Evolutionary conservation across 139 green algal genomes (phyloP), one percentile per base, ranked within the genome.

Genomic region (Chlamydomonas incerta): DNA sequence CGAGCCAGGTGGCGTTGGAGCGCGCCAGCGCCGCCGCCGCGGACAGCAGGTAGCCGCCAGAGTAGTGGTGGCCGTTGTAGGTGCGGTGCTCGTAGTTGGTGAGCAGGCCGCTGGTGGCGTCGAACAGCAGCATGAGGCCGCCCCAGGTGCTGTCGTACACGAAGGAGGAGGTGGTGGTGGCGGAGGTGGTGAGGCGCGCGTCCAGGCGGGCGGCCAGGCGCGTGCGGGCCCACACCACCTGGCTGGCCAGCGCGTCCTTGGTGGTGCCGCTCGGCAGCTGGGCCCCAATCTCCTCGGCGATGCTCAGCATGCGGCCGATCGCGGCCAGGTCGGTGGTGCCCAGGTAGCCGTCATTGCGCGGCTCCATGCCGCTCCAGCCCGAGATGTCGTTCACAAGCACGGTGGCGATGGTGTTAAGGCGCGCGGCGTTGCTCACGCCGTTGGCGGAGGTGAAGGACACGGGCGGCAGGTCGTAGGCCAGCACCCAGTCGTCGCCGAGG

Each of bases 31-130:
- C 77, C 31, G 90, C 90, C 29, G 85, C 86, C 6, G 88, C 88
- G 29, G 91, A 93, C 23, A 92, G 23, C 50, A 90, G 72, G 84
- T 93, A 93, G 55, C 90, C 90, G 35, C 89, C 86, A 74, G 87
- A 81, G 60, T 63, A 93, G 66, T 93, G 85, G 69, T 93, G 90
- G 88, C 93, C 90, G 80, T 93, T 93, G 89, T 93, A 93, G 29
- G 80, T n/a, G 17, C 55, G 58, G 37, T 85, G 74, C 14, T 89
- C 90, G 80, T 89, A 93, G 72, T 90, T 75, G 17, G 52, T n/a
- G 34, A n/a, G 28, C 20, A 20, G n/a, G 41, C 58, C 10, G 17
- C 10, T 31, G 3, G 47, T 17, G 26, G 50, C 66, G 31, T 76
- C 80, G 21, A 52, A 17, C 23, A 46, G 67, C 31, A 13, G 26